Evolutionary conservation across 2,329 filamentous ascomycete genomes (phyloP), one percentile per base, ranked within the genome.

Genomic region (Pseudogymnoascus sp.): DNA sequence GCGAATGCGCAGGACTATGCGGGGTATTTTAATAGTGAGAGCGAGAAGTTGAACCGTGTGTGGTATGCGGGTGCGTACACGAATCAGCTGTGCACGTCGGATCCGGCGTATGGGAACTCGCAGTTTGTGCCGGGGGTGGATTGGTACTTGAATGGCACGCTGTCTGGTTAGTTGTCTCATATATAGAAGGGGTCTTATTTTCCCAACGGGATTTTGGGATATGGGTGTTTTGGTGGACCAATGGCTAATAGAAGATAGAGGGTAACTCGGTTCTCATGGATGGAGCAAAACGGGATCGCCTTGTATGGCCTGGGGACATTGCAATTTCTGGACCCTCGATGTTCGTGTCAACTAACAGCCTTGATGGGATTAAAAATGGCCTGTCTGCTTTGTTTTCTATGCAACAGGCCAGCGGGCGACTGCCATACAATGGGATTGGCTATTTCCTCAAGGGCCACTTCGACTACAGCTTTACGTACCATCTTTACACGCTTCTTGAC

Each of bases 301-400:
- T 82, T 2, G 80, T 85, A 1, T 85, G 82, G 81, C 80, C 83
- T 2, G 83, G 82, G 2, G 83, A 85, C 67, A 82, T 87, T 76
- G 78, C 78, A 5, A 82, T 85, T 65, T 80, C 82, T 5, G 76
- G 83, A 0, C 82, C 83, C 2, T 78, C 76, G 31, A 78, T 83
- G 11, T 78, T 81, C 8, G 79, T 84, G 1, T 82, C 80, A 6
- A 85, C 82, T 0, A 79, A 80, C 31, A 82, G 84, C 67, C 72
- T 83, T 53, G 74, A 78, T 23, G 78, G 78, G 44, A 75, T 83
- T 8, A 76, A 77, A 28, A 82, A 82, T 65, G 80, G 79, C 0
- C 65, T 85, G 1, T 76, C 79, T 62, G 76, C 76, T 0, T 74
- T 82, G 64, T 82, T 82, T 62, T 75, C 76, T 1, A 61, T 64